Conservation (phyloP, 1,284 basidiomycete genomes). For the Tilletia setariae region DNA sequence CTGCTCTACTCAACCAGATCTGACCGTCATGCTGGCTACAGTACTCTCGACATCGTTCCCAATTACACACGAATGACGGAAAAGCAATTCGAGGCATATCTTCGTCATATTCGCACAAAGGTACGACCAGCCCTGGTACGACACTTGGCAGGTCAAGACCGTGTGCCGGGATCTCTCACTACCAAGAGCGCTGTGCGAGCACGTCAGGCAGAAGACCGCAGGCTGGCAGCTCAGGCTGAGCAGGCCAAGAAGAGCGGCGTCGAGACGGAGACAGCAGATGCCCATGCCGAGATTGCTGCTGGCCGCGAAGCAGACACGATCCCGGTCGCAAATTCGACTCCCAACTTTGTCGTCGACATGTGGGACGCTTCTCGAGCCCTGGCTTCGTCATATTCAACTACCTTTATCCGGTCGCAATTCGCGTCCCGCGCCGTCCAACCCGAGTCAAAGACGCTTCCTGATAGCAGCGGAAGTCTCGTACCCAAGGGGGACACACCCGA, state of each 20-base stretch:
- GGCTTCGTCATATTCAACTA: slow-evolving; percentile 1
- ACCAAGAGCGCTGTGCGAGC: background rate
- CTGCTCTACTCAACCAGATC: background rate
- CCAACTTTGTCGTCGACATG: slow-evolving; percentile 8
- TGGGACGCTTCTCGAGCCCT: slow-evolving; percentile 9
- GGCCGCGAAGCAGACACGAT: background rate
- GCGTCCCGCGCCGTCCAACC: slow-evolving; percentile 1
- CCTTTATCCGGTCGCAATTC: background rate
- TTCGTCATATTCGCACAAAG: slow-evolving; percentile 28
- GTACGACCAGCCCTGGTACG: slow-evolving; percentile 4
- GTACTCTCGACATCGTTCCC: slow-evolving; percentile 36
- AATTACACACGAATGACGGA: slow-evolving; percentile 45
- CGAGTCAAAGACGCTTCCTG: background rate
- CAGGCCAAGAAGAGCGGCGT: background rate
- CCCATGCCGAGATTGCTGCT: slow-evolving; percentile 14
- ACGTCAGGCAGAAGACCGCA: slow-evolving; percentile 6
- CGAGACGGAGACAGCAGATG: slow-evolving; percentile 5
- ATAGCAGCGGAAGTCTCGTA: background rate
- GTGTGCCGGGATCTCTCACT: background rate
- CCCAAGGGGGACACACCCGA: slow-evolving; percentile 21
- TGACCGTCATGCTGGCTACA: slow-evolving; percentile 19
- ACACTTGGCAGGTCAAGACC: slow-evolving; percentile 5
- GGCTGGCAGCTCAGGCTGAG: background rate
- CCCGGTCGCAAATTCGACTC: background rate
- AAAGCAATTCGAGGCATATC: slow-evolving; percentile 35